phyloP scores from a whole-genome alignment of 2,329 filamentous ascomycete genomes.

The Verruconis gallopava region DNA sequence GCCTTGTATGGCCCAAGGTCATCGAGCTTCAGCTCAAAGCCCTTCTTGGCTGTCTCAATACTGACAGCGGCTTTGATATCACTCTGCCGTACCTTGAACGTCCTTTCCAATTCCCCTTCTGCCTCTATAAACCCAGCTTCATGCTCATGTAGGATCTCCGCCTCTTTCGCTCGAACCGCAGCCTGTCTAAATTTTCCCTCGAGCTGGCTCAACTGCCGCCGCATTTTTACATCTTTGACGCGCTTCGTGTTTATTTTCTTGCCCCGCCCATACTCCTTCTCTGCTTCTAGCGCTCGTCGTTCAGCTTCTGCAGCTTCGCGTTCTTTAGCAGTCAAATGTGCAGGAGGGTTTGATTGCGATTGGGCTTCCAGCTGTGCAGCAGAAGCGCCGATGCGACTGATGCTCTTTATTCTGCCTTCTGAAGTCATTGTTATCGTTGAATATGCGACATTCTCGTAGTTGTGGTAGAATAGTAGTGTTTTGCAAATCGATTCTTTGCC shows the following conservation, averaged over 20 bases:
- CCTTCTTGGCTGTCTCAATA: constrained; percentile 78
- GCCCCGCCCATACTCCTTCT: constrained; percentile 64
- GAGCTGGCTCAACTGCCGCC: constrained; percentile 62
- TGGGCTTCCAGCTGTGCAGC: neutral
- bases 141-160: constrained; percentile 87
- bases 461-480: no score
- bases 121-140: constrained; percentile 74
- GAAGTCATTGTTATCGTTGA: no score
- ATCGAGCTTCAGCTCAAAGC: constrained; percentile 77
- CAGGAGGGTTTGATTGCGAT: neutral
- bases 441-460: no score
- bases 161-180: constrained; percentile 75
- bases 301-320: constrained; percentile 5
- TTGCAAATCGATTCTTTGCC: no score
- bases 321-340: neutral
- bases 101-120: constrained; percentile 77
- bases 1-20: constrained; percentile 74
- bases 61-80: constrained; percentile 66
- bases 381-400: neutral
- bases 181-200: constrained; percentile 77
- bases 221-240: constrained; percentile 82
- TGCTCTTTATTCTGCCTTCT: no score
- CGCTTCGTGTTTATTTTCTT: constrained; percentile 56
- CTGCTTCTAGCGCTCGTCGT: constrained; percentile 5
- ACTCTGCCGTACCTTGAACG: constrained; percentile 82